Conservation (phyloP, 2,329 filamentous ascomycete species). For the Periglandula ipomoeae region DNA sequence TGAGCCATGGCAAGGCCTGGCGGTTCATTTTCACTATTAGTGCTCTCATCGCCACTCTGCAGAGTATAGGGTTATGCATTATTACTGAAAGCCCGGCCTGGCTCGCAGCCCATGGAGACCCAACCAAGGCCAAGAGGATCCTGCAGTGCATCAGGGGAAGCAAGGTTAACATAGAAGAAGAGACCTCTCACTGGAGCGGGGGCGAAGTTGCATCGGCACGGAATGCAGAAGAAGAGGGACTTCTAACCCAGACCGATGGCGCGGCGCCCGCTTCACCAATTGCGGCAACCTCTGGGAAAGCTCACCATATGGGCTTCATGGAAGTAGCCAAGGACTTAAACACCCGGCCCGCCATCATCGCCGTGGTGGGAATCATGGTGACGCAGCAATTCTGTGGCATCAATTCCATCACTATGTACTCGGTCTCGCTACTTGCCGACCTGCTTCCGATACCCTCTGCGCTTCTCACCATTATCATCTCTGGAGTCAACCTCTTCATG, state of each 20-base stretch:
- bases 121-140: slow-evolving; percentile 52
- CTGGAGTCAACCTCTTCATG: slow-evolving; percentile 73
- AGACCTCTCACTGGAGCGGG: slow-evolving; percentile 54
- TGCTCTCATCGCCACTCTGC: slow-evolving; percentile 55
- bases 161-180: slow-evolving; percentile 59
- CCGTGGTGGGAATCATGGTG: slow-evolving; percentile 84
- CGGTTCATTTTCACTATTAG: slow-evolving; percentile 71
- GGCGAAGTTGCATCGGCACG: slow-evolving; percentile 22
- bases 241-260: slow-evolving; percentile 39
- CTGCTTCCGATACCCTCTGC: slow-evolving; percentile 75
- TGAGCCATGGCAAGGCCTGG: slow-evolving; percentile 75
- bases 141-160: slow-evolving; percentile 70
- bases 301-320: slow-evolving; percentile 46
- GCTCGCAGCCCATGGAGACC: slow-evolving; percentile 61
- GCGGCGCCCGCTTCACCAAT: slow-evolving; percentile 6
- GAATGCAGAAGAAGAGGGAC: slow-evolving; percentile 58
- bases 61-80: slow-evolving; percentile 62
- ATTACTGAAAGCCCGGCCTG: slow-evolving; percentile 84
- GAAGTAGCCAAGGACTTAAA: slow-evolving; percentile 57
- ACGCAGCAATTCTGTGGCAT: slow-evolving; percentile 89
- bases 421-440: slow-evolving; percentile 75
- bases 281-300: neutral
- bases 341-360: slow-evolving; percentile 66
- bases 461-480: slow-evolving; percentile 79
- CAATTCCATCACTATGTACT: slow-evolving; percentile 98